Conservation (phyloP, 169 alveolate species). For the Plasmodium ovale region DNA sequence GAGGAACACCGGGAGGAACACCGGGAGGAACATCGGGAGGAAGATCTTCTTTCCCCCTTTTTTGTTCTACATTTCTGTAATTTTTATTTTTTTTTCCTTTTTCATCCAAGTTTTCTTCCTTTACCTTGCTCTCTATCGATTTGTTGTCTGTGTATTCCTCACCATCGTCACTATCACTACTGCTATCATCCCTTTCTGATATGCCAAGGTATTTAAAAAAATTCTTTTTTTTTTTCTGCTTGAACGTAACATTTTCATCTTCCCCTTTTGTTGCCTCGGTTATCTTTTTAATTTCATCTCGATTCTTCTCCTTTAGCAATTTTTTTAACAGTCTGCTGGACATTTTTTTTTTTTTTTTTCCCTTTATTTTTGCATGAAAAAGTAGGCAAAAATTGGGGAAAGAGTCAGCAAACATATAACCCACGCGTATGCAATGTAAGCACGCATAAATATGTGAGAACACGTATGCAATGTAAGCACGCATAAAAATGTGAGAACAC, state of each 20-base stretch:
- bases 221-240: conserved; percentile 33
- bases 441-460: background rate
- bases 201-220: conserved; percentile 17
- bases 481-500: background rate
- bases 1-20: too few relatives aligned
- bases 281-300: conserved; percentile 60
- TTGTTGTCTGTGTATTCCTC: background rate
- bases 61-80: too few relatives aligned
- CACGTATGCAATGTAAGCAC: background rate
- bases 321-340: conserved; percentile 54
- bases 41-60: too few relatives aligned
- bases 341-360: conserved; percentile 17
- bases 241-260: background rate
- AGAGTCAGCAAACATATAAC: too few relatives aligned
- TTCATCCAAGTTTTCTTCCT: background rate
- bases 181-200: conserved; percentile 9
- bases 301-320: conserved; percentile 34
- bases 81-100: too few relatives aligned
- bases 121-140: background rate
- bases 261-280: conserved; percentile 14
- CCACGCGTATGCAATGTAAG: background rate
- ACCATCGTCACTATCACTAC: background rate
- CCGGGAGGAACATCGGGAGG: too few relatives aligned
- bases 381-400: background rate
- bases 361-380: background rate